Percentiles rank a stretch among this genome's conserved stretches.
Evolutionary conservation across 495 filamentous ascomycete species (phyloP).

Genomic region (Podospora fimiseda): DNA sequence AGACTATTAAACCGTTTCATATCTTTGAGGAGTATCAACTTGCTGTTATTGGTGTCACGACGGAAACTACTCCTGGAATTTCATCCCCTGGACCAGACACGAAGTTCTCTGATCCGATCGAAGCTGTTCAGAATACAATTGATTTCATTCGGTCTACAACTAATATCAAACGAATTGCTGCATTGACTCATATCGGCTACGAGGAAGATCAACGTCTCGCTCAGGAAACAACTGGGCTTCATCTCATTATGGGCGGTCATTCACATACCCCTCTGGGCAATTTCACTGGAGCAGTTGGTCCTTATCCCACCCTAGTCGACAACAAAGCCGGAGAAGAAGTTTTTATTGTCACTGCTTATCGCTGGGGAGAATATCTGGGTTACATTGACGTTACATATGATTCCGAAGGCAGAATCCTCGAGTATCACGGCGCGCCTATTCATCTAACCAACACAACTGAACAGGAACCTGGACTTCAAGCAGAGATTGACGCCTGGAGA

Average conservation of each 20-base stretch:
- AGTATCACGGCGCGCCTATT: conserved; percentile 51
- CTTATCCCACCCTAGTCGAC: conserved; percentile 50
- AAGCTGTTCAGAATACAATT: conserved; percentile 47
- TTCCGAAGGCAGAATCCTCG: conserved; percentile 43
- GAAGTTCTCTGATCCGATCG: conserved; percentile 42
- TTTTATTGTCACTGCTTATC: conserved; percentile 53
- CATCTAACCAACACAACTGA: conserved; percentile 48
- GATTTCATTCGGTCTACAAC: conserved; percentile 42
- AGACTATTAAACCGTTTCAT: conserved; percentile 50
- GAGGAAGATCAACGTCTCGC: conserved; percentile 50
- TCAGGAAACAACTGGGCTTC: conserved; percentile 41
- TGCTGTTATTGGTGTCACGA: conserved; percentile 53
- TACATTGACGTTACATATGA: conserved; percentile 54
- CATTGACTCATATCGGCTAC: conserved; percentile 56
- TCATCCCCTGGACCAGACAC: conserved; percentile 46
- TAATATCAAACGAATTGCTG: conserved; percentile 49
- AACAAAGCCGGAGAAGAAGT: conserved; percentile 55
- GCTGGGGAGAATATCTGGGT: conserved; percentile 56
- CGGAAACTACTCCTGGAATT: conserved; percentile 45
- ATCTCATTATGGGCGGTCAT: conserved; percentile 55
- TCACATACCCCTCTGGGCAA: conserved; percentile 53
- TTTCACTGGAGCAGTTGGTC: conserved; percentile 41
- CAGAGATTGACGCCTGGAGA: conserved; percentile 45
- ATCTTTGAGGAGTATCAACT: conserved; percentile 49
- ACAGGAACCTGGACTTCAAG: conserved; percentile 46